Base-by-base conservation (phyloP, 148 eudicot genomes). In the Rhododendron henanense region DNA sequence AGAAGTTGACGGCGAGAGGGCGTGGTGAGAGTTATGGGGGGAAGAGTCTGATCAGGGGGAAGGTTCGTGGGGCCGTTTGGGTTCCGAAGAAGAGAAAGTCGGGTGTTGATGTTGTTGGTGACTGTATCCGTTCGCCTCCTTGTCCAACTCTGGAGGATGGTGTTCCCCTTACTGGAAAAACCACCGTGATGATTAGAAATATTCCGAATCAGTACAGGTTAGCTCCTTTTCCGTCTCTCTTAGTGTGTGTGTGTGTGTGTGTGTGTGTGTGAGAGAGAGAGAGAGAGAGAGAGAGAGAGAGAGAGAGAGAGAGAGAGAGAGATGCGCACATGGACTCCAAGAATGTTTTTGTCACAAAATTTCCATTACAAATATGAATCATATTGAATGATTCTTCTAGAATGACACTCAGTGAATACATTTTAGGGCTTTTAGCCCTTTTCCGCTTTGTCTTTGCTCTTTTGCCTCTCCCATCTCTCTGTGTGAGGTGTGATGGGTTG, bases 141-240 rank as follows among this genome's bases (percentile, higher is more conserved):
- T 6, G 80, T 4, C 65, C 25, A 1, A 14, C 28, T 0, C 47
- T 10, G 14, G 33, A 45, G 4, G 21, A 18, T 45, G 86, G 31
- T 25, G 82, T 18, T 50, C 2, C 51, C 9, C 57, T 8, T 41
- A 7, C 14, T 23, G 63, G 28, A 2, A 85, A 79, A 3, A 88
- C 65, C 23, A 51, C 65, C 5, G 67, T 53, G 5, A 80, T 80
- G 83, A 53, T 80, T 1, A 80, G 15, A 48, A 80, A 80, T 8
- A 53, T 80, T 6, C 83, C 83, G 0, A 51, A 80, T 57, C 11
- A 80, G 44, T 80, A 6, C 83, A 80, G 83, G 83, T 80, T 15
- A 5, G 21, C 7, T 80, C 3, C 21, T 9, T 51, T 28, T 28
- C 31, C 19, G 3, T 44, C 3, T 41, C 1, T 25, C 11, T 28